Conservation (phyloP, 345 rosid genomes). For the Cardiospermum halicacabum region DNA sequence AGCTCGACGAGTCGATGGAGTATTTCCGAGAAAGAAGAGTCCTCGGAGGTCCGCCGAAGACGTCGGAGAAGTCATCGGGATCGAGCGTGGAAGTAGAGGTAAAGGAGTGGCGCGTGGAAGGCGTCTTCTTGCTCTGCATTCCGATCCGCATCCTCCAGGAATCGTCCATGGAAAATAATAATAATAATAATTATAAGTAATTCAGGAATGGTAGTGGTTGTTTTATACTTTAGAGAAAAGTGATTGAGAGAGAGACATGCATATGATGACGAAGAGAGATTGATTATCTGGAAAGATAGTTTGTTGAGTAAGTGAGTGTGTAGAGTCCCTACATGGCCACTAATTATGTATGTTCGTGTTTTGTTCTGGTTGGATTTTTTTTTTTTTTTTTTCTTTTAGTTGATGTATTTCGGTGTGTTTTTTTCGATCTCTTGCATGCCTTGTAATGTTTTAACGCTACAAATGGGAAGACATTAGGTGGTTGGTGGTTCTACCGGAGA, state of each 20-base stretch:
- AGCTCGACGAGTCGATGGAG: constrained; percentile 58
- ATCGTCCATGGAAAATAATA: constrained; percentile 50
- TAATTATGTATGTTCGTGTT: not conserved
- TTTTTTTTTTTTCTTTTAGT: not conserved
- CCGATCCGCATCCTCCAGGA: constrained; percentile 82
- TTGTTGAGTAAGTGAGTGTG: not conserved
- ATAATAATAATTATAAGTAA: too few relatives aligned
- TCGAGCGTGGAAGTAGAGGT: constrained; percentile 19
- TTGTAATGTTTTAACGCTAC: too few relatives aligned
- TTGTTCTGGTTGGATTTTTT: not conserved
- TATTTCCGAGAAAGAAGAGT: constrained; percentile 56
- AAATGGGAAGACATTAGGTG: too few relatives aligned
- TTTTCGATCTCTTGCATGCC: too few relatives aligned
- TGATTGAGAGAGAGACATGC: not conserved
- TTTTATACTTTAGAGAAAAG: not conserved
- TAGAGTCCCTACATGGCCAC: constrained; percentile 8
- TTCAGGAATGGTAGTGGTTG: not conserved
- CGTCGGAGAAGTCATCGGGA: constrained; percentile 75
- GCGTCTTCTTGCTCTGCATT: constrained; percentile 17
- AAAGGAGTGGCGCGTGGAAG: constrained; percentile 21
- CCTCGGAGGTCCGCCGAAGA: constrained; percentile 89
- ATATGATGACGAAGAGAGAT: not conserved
- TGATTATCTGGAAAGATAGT: constrained; percentile 8
- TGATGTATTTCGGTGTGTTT: too few relatives aligned
- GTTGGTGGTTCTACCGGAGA: too few relatives aligned